Percentiles rank a stretch among this genome's conserved stretches.
These are phyloP conservation scores for Heritiera littoralis DNA, from an alignment of 345 rosid species.

Conservation along the genomic window DNA sequence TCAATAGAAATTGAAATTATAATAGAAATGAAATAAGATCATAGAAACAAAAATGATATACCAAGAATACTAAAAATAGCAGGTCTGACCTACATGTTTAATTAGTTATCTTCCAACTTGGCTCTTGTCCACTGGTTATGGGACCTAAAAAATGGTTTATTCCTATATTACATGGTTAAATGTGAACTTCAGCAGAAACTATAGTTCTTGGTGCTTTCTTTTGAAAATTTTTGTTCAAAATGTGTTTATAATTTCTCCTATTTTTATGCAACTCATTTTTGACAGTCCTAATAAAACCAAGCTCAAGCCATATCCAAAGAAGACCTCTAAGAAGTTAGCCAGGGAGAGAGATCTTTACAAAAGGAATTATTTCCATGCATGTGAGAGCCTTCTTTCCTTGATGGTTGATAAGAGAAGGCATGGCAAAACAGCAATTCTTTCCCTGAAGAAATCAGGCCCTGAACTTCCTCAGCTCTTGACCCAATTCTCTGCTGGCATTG, in stretches of 20 bases:
- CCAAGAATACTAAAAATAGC: too few species aligned
- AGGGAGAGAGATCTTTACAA: slow-evolving; percentile 52
- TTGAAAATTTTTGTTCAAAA: not conserved
- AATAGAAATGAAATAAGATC: not conserved
- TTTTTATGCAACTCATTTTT: slow-evolving; percentile 8
- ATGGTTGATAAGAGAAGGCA: slow-evolving; percentile 56
- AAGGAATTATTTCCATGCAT: slow-evolving; percentile 66
- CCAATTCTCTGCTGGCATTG: slow-evolving; percentile 68
- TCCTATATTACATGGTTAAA: not conserved
- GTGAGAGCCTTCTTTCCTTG: slow-evolving; percentile 72
- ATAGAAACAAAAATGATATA: not conserved
- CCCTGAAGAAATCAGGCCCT: slow-evolving; percentile 68
- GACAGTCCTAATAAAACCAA: slow-evolving; percentile 59
- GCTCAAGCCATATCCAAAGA: slow-evolving; percentile 50
- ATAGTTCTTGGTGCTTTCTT: not conserved
- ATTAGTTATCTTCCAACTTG: not conserved
- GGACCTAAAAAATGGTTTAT: slow-evolving; percentile 1
- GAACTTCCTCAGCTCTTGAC: slow-evolving; percentile 78
- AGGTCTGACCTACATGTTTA: not conserved
- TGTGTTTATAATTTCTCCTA: slow-evolving; percentile 2
- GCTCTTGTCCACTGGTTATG: not conserved
- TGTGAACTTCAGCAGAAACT: not conserved
- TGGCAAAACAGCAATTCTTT: slow-evolving; percentile 51
- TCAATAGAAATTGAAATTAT: not conserved
- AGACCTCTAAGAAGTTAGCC: slow-evolving; percentile 37